Percentiles rank a stretch among this genome's conserved stretches.
Conservation (phyloP, 352 stramenopile species). For the Globisporangium okanoganense region DNA sequence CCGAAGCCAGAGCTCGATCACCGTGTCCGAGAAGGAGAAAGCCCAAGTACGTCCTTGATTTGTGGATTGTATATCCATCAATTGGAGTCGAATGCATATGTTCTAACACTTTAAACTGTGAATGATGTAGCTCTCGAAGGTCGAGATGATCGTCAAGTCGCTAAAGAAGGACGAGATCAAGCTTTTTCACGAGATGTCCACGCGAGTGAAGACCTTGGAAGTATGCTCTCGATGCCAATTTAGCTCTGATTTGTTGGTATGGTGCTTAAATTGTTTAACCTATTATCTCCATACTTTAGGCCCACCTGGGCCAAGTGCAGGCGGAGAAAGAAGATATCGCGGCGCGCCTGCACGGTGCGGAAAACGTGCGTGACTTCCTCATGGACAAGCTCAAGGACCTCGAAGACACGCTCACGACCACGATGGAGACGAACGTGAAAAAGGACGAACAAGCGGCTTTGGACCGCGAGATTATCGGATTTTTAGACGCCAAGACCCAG, state of each 20-base stretch:
- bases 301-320: conserved; percentile 56
- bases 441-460: conserved; percentile 65
- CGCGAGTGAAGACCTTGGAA: conserved; percentile 67
- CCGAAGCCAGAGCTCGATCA: conserved; percentile 35
- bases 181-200: conserved; percentile 81
- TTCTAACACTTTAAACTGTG: neutral
- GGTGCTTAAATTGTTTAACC: neutral
- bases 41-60: conserved; percentile 11
- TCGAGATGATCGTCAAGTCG: conserved; percentile 74
- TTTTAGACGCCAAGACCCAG: conserved; percentile 73
- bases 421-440: conserved; percentile 48
- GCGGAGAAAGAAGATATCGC: conserved; percentile 77
- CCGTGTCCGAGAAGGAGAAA: conserved; percentile 37
- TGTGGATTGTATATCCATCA: too few relatives aligned
- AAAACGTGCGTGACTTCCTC: conserved; percentile 80
- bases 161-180: conserved; percentile 85
- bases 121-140: conserved; percentile 68
- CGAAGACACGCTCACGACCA: conserved; percentile 54
- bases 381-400: conserved; percentile 83
- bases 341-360: conserved; percentile 60
- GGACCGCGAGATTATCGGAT: conserved; percentile 83
- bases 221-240: conserved; percentile 17
- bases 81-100: neutral
- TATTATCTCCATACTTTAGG: conserved; percentile 19
- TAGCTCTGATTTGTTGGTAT: neutral